Conservation (phyloP, 1,139 yeast genomes). For the Blastobotrys proliferans region DNA sequence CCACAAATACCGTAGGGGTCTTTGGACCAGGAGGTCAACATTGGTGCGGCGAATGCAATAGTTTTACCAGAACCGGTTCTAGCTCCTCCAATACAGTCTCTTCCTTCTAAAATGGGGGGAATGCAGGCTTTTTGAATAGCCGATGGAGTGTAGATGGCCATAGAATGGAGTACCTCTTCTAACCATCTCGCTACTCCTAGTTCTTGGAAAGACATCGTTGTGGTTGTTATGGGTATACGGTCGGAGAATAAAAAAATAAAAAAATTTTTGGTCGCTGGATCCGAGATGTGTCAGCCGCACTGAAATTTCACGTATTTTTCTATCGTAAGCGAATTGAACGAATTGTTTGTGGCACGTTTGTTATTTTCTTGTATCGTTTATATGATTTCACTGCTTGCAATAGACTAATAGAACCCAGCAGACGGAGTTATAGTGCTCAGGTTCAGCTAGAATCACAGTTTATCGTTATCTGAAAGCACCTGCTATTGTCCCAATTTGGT, state of each 20-base stretch:
- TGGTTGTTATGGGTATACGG: not conserved
- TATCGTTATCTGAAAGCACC: too few relatives aligned
- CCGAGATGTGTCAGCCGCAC: too few relatives aligned
- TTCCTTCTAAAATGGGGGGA: slow-evolving; percentile 75
- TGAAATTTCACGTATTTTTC: not conserved
- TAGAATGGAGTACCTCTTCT: slow-evolving; percentile 68
- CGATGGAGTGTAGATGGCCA: slow-evolving; percentile 82
- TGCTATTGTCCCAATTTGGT: too few relatives aligned
- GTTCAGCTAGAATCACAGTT: too few relatives aligned
- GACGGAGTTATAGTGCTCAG: too few relatives aligned
- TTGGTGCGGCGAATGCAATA: slow-evolving; percentile 94
- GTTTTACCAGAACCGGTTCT: slow-evolving; percentile 98
- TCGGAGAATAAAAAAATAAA: not conserved
- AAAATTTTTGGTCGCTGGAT: slow-evolving; percentile 1
- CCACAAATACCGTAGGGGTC: slow-evolving; percentile 95
- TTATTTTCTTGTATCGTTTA: slow-evolving; percentile 3
- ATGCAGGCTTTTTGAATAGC: slow-evolving; percentile 85
- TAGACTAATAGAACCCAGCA: too few relatives aligned
- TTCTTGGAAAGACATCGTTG: slow-evolving; percentile 44
- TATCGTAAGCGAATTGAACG: too few relatives aligned
- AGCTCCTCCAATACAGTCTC: slow-evolving; percentile 97
- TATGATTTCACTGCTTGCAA: too few relatives aligned
- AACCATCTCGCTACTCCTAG: slow-evolving; percentile 88
- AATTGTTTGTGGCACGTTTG: too few relatives aligned
- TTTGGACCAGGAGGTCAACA: slow-evolving; percentile 88